Base-by-base conservation (phyloP, 1,284 basidiomycete species). In the Ganoderma sinense region DNA sequence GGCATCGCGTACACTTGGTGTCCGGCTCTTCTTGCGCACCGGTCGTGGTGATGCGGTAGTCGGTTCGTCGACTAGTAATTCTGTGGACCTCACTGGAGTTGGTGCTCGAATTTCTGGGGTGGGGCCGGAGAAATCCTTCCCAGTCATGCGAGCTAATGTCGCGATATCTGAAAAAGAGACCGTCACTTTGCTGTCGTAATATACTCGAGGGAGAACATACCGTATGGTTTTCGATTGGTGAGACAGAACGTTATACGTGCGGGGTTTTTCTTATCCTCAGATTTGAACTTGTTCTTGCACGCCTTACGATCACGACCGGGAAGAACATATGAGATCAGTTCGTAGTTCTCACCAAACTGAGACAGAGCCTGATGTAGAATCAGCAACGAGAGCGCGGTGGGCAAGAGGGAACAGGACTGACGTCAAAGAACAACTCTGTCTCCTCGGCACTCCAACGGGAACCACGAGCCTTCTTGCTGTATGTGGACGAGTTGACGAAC, bases 331-430 rank as follows among this genome's bases (percentile, higher is more conserved):
- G 95, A 93, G 68, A 97, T 96, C 69, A 97, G 88, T 78, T 97
- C 95, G 77, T 97, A 97, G 75, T 97, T 96, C 78, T 96, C 94
- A 43, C 95, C 95, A 77, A 96, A 97, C 78, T 96, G 94, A 4
- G 90, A 87, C 41, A 97, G 82, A 14, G 94, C 94, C 94, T 96
- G 74, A 16, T 62, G 26, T 64, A 51, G 36, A 33, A 55, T 10
- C 39, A 58, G 65, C 53, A 45, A 51, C 64, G 53, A 45, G 63
- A 20, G 51, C 23, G 41, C 43, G n/a, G 62, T 63, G 33, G 31
- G 16, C 55, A 23, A 40, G 39, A 29, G n/a, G 18, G 40, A 13
- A 59, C 13, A 26, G 14, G 16, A 80, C 91, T 76, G 75, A 95
- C 95, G 68, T 93, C 86, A 78, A 89, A 97, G 79, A 97, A 97